Evolutionary conservation across 768 basidiomycete genomes (phyloP).

Genomic region (Psilocybe subaeruginosa): DNA sequence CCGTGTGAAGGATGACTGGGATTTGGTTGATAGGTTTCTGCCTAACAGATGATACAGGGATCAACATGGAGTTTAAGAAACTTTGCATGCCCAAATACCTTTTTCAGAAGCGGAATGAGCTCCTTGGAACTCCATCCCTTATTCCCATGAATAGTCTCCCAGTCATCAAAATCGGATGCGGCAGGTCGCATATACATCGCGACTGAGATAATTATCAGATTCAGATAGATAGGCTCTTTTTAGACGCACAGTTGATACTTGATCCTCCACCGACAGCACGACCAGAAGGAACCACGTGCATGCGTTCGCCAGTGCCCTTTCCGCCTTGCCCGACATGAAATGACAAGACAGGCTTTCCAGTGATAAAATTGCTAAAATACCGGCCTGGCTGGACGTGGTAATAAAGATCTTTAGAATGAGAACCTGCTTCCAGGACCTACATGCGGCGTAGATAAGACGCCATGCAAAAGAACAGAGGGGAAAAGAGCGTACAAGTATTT

Average conservation of each 20-base stretch:
- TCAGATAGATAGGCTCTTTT: background rate
- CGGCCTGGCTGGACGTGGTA: conserved; percentile 58
- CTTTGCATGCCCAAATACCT: conserved; percentile 37
- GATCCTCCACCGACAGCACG: conserved; percentile 67
- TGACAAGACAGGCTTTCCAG: conserved; percentile 44
- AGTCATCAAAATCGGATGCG: conserved; percentile 69
- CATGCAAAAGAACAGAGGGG: too few relatives aligned
- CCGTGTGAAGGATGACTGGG: conserved; percentile 43
- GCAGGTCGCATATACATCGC: conserved; percentile 61
- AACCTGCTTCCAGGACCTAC: conserved; percentile 61
- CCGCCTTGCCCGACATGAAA: conserved; percentile 43
- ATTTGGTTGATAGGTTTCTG: conserved; percentile 41
- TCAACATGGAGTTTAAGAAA: background rate
- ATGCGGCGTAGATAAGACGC: background rate
- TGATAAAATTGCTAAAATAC: conserved; percentile 43
- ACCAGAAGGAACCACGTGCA: conserved; percentile 44
- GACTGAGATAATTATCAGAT: conserved; percentile 29
- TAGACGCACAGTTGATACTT: conserved; percentile 54
- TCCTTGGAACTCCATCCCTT: conserved; percentile 63
- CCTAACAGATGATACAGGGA: conserved; percentile 24
- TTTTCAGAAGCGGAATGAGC: conserved; percentile 59
- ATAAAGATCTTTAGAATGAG: conserved; percentile 47
- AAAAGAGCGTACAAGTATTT: conserved; percentile 47
- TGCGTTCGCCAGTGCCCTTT: conserved; percentile 48
- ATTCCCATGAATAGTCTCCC: conserved; percentile 54